Percentiles rank a stretch among this genome's conserved stretches.
These are phyloP conservation scores for Chlorella variabilis DNA, from an alignment of 163 green algal genomes.

Conservation along the genomic window DNA sequence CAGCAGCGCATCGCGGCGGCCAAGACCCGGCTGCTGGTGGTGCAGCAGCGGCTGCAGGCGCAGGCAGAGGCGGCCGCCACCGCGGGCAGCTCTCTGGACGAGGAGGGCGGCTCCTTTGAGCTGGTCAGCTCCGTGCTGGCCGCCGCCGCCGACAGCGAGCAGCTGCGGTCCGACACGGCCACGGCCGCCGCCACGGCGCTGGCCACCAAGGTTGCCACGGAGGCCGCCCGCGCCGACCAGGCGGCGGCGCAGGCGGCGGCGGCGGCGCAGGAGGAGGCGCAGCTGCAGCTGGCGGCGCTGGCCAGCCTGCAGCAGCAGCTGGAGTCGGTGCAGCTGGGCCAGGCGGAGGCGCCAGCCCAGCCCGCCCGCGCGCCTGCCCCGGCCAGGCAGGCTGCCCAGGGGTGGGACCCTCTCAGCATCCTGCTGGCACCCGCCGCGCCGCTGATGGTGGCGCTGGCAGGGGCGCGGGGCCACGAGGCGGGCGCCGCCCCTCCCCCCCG, in stretches of 20 bases:
- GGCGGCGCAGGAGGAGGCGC: neutral
- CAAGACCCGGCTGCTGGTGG: neutral
- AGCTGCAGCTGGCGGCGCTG: neutral
- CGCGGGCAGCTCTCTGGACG: neutral
- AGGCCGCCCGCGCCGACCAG: neutral
- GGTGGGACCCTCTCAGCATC: neutral
- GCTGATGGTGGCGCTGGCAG: neutral
- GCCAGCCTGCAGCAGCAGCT: neutral
- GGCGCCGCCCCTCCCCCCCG: no score
- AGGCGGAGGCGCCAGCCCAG: no score
- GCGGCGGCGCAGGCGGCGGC: neutral
- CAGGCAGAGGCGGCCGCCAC: neutral
- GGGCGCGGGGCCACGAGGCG: neutral
- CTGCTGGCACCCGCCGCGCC: conserved; percentile 17
- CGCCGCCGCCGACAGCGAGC: conserved; percentile 1
- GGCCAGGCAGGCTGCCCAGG: neutral
- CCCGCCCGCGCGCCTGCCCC: no score
- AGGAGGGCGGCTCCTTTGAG: neutral
- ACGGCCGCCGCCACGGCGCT: neutral
- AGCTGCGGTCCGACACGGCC: neutral
- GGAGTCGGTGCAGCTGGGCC: neutral
- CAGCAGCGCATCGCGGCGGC: neutral
- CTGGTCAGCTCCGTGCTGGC: neutral
- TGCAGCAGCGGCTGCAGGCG: neutral
- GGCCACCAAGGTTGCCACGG: neutral